These are phyloP conservation scores for Nicotiana noctiflora DNA, from an alignment of 257 asterid genomes.

Conservation along the genomic window DNA sequence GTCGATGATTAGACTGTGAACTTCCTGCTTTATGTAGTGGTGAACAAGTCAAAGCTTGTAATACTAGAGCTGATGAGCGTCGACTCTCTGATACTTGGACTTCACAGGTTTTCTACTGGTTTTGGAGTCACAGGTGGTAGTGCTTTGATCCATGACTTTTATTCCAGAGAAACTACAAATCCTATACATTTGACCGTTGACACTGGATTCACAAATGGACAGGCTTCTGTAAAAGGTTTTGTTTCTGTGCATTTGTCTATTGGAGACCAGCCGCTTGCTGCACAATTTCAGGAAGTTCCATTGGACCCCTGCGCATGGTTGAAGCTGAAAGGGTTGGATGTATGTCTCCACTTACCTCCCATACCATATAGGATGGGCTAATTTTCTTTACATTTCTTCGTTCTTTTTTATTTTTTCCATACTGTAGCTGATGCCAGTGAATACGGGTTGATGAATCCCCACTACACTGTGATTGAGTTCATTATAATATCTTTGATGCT, in stretches of 20 bases:
- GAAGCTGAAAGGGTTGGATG: slow-evolving; percentile 96
- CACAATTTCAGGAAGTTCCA: slow-evolving; percentile 92
- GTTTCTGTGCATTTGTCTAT: slow-evolving; percentile 51
- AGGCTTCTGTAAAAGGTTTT: slow-evolving; percentile 53
- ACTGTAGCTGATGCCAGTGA: neutral
- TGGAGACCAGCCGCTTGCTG: slow-evolving; percentile 89
- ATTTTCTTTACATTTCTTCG: neutral
- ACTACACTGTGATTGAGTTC: neutral
- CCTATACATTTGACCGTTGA: slow-evolving; percentile 72
- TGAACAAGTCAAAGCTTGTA: neutral
- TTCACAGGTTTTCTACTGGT: slow-evolving; percentile 65
- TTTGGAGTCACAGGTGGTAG: slow-evolving; percentile 51
- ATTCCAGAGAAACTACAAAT: slow-evolving; percentile 46
- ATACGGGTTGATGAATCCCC: neutral
- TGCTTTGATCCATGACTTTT: slow-evolving; percentile 58
- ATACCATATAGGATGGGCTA: neutral
- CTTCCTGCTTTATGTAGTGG: neutral
- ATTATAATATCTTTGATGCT: neutral
- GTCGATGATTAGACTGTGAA: neutral
- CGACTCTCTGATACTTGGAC: neutral
- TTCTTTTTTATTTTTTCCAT: neutral
- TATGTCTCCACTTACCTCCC: slow-evolving; percentile 26
- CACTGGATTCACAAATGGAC: slow-evolving; percentile 50
- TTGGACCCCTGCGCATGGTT: slow-evolving; percentile 76
- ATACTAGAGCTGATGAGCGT: neutral